These are phyloP conservation scores for Echinosophora koreensis DNA, from an alignment of 306 rosid species.

Conservation along the genomic window DNA sequence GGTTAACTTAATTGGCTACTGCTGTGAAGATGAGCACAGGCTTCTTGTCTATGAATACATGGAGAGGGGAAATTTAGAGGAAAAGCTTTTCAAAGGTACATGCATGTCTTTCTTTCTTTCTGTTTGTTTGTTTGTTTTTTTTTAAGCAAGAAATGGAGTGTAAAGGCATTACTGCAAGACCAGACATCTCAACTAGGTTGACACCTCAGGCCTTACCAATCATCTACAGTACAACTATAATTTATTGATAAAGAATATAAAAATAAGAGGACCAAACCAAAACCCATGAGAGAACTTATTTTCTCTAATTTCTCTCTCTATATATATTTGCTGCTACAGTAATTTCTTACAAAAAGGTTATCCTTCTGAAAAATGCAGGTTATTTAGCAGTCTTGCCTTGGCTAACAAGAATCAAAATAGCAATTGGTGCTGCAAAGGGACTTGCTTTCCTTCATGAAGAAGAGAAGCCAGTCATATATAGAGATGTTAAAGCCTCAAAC, in stretches of 20 bases:
- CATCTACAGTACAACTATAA: no score
- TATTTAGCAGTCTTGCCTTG: slow-evolving; percentile 83
- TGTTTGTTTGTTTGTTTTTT: no score
- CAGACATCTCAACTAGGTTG: no score
- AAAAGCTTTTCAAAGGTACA: slow-evolving; percentile 71
- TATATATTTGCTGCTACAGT: neutral
- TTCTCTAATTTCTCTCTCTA: no score
- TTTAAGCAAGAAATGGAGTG: no score
- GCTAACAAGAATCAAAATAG: slow-evolving; percentile 88
- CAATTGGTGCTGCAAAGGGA: slow-evolving; percentile 90
- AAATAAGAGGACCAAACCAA: no score
- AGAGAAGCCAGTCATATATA: slow-evolving; percentile 79
- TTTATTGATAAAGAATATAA: no score
- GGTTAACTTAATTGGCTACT: slow-evolving; percentile 88
- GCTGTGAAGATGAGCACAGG: slow-evolving; percentile 89
- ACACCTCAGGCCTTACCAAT: no score
- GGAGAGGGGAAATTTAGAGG: slow-evolving; percentile 80
- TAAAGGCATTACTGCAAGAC: no score
- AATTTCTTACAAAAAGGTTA: slow-evolving; percentile 23
- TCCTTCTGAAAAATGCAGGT: slow-evolving; percentile 61
- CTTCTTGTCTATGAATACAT: slow-evolving; percentile 91
- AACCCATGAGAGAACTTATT: no score
- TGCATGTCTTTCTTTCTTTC: slow-evolving; percentile 29
- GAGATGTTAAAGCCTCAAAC: slow-evolving; percentile 92
- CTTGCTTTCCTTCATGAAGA: slow-evolving; percentile 89